Evolutionary conservation across 2,329 filamentous ascomycete species (phyloP), one percentile per base, ranked within the genome.

Genomic region (Bertia moriformis): DNA sequence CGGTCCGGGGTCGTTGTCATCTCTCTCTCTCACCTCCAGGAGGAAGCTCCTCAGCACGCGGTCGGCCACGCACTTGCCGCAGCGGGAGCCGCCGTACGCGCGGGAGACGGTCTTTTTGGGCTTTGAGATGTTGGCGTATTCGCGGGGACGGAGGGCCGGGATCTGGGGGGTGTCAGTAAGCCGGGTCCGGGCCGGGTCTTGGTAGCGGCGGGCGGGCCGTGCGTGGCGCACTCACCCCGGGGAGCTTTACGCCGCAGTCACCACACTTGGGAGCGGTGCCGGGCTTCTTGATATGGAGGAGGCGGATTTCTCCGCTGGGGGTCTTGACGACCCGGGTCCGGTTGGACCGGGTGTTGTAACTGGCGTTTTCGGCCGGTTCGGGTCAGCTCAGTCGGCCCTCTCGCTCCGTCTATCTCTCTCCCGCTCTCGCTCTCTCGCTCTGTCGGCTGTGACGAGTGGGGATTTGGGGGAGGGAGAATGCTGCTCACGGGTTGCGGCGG

Each of bases 271-370:
- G 77, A 43, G 76, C 70, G 55, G 73, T 78, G 50, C 74, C 77
- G 62, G 69, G 72, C 74, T 83, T 83, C 71, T 82, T 81, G 65
- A 79, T 73, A 69, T 83, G 76, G 52, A 81, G 72, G 61, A 80
- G 79, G 61, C 76, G 69, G 56, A 81, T 72, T 59, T 77, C 69
- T 55, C 78, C 77, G 56, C 77, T 78, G 46, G 77, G 77, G 49
- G 77, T 82, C 69, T 76, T 76, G 63, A 77, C 59, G 48, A 75
- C 63, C 36, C 22, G 22, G n/a, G 22, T 27, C 22, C 7, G n/a
- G 22, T 27, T 27, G 7, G 22, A 27, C 22, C n/a, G 7, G 22
- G 22, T 27, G 22, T 7, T n/a, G n/a, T 27, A 27, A n/a, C 22
- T 27, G 22, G 7, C 7, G 22, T n/a, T 7, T 27, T n/a, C 7